A percentile compares a stretch with the other conserved stretches of the same genome.
These are phyloP conservation scores for Elsinoe fawcettii DNA, from an alignment of 2,329 filamentous ascomycete species.

Conservation along the genomic window DNA sequence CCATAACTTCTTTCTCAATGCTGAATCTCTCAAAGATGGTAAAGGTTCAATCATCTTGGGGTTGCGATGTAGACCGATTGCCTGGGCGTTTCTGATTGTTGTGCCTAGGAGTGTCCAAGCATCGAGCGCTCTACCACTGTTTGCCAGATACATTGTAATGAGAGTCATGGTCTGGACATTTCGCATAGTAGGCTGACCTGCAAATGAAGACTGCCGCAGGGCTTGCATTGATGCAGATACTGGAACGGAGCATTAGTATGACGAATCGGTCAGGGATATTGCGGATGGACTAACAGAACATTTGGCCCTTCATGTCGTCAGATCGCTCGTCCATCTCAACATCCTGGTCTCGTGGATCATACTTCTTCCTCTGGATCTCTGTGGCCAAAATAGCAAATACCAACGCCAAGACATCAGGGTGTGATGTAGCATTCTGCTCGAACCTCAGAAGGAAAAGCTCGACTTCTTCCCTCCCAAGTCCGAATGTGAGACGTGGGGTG, in stretches of 20 bases:
- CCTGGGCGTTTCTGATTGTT: slow-evolving; percentile 42
- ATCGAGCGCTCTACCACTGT: slow-evolving; percentile 43
- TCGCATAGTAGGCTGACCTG: slow-evolving; percentile 41
- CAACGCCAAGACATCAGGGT: slow-evolving; percentile 42
- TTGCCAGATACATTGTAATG: slow-evolving; percentile 43
- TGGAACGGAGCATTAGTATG: slow-evolving; percentile 19
- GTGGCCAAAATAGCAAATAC: slow-evolving; percentile 42
- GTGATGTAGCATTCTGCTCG: slow-evolving; percentile 36
- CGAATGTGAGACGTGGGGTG: slow-evolving; percentile 39
- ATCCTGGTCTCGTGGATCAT: slow-evolving; percentile 33
- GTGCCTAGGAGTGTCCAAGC: slow-evolving; percentile 44
- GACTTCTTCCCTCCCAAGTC: slow-evolving; percentile 38
- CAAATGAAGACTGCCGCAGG: slow-evolving; percentile 41
- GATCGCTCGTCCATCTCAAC: background rate
- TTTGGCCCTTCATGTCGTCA: background rate
- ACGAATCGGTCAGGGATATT: background rate
- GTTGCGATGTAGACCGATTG: slow-evolving; percentile 43
- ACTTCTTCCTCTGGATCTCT: slow-evolving; percentile 40
- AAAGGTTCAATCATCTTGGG: slow-evolving; percentile 39
- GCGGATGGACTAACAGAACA: background rate
- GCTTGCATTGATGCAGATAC: slow-evolving; percentile 45
- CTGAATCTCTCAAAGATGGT: slow-evolving; percentile 35
- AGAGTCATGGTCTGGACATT: slow-evolving; percentile 41
- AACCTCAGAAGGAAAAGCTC: slow-evolving; percentile 38
- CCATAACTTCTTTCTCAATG: slow-evolving; percentile 40